phyloP scores from a whole-genome alignment of 208 protist species.

The Trypanosoma platydactyli region DNA sequence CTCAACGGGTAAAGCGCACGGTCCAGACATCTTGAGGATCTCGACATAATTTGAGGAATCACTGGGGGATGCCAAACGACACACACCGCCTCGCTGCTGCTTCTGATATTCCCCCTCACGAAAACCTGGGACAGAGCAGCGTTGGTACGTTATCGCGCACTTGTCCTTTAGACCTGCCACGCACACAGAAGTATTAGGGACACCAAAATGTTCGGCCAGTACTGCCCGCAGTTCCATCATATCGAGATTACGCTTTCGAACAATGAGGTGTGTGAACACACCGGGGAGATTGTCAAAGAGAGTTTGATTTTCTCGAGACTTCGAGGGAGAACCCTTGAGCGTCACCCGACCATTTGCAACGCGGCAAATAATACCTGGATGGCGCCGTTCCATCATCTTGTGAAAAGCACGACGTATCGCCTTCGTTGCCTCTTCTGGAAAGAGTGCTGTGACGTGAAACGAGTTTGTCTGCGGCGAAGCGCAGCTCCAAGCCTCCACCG shows the following conservation, averaged over 20 bases:
- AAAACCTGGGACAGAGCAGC: constrained; percentile 49
- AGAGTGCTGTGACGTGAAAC: neutral
- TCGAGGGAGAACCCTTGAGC: constrained; percentile 13
- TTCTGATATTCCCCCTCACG: neutral
- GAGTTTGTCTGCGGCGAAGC: neutral
- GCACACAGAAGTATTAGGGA: constrained; percentile 48
- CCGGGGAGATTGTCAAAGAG: neutral
- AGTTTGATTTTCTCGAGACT: constrained; percentile 9
- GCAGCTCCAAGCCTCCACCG: constrained; percentile 38
- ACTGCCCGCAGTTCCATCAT: constrained; percentile 64
- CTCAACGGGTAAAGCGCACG: constrained; percentile 17
- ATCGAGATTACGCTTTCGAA: constrained; percentile 87
- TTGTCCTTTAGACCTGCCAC: constrained; percentile 94
- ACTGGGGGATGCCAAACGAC: constrained; percentile 13
- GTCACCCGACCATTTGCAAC: constrained; percentile 52
- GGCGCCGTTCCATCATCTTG: constrained; percentile 59
- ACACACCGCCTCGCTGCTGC: neutral
- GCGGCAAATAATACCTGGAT: constrained; percentile 53
- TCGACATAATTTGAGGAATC: constrained; percentile 22
- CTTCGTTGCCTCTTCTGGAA: constrained; percentile 46
- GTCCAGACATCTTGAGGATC: constrained; percentile 17
- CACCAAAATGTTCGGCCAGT: constrained; percentile 47
- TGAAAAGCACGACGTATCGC: constrained; percentile 66
- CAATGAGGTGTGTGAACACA: constrained; percentile 56
- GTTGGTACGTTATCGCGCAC: constrained; percentile 85